Evolutionary conservation across 495 filamentous ascomycete species (phyloP).

Genomic region (Thozetella sp.): DNA sequence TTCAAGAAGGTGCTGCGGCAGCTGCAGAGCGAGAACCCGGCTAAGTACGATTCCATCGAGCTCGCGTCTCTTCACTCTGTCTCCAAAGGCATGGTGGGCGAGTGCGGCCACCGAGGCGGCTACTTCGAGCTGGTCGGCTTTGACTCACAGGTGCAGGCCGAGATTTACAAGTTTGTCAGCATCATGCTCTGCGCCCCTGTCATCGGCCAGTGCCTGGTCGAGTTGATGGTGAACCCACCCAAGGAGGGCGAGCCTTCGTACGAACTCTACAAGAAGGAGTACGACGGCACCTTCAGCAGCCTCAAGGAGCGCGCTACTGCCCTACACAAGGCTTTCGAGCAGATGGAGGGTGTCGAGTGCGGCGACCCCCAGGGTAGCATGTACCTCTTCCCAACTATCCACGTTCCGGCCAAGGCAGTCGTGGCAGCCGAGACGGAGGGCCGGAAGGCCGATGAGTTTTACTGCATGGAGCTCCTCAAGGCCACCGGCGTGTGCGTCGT

Average conservation of each 20-base stretch:
- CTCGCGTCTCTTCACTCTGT: constrained; percentile 83
- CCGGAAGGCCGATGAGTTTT: constrained; percentile 86
- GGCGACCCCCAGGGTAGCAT: constrained; percentile 87
- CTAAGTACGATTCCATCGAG: constrained; percentile 82
- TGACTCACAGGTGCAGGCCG: constrained; percentile 78
- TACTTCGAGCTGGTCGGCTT: constrained; percentile 96
- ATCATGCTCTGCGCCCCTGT: constrained; percentile 96
- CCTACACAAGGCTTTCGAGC: constrained; percentile 83
- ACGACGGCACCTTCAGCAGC: constrained; percentile 73
- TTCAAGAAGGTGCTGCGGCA: constrained; percentile 91
- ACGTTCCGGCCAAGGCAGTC: constrained; percentile 71
- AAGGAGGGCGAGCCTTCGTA: constrained; percentile 77
- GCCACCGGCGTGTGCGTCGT: constrained; percentile 96
- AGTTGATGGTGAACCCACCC: constrained; percentile 96
- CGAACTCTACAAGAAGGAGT: constrained; percentile 82
- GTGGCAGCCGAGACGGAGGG: constrained; percentile 73
- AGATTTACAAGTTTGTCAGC: constrained; percentile 98
- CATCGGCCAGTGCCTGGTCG: constrained; percentile 92
- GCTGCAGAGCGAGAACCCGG: constrained; percentile 72
- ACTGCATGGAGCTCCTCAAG: constrained; percentile 86
- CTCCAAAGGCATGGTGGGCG: constrained; percentile 97
- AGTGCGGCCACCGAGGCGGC: constrained; percentile 95
- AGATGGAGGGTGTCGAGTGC: constrained; percentile 95
- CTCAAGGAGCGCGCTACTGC: constrained; percentile 79
- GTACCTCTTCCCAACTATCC: constrained; percentile 98